A percentile compares a stretch with the other conserved stretches of the same genome.
Evolutionary conservation across 768 basidiomycete genomes (phyloP).

Genomic region (Kwoniella bestiolae): DNA sequence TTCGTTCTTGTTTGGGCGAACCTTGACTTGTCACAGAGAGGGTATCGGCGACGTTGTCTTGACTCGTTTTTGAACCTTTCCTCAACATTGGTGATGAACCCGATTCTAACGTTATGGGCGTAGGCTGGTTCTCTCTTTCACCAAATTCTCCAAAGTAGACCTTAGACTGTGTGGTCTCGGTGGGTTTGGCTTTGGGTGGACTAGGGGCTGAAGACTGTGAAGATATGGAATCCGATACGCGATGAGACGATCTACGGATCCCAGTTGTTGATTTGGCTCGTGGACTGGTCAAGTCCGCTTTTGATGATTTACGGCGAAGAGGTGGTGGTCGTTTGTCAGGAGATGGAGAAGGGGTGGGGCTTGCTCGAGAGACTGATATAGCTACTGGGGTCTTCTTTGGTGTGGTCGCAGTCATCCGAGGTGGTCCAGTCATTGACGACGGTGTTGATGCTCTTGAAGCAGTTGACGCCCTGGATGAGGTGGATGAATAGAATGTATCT

Average conservation of each 20-base stretch:
- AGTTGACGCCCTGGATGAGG: background rate
- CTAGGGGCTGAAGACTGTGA: conserved; percentile 10
- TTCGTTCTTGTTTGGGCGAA: background rate
- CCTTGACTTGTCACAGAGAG: background rate
- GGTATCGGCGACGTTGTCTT: background rate
- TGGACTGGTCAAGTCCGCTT: conserved; percentile 10
- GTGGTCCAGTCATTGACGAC: conserved; percentile 12
- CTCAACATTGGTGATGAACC: conserved; percentile 7
- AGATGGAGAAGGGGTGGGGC: conserved; percentile 8
- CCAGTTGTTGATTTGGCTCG: background rate
- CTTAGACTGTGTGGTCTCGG: background rate
- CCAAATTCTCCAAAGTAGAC: conserved; percentile 17
- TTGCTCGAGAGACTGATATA: conserved; percentile 13
- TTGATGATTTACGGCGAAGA: conserved; percentile 19
- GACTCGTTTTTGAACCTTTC: conserved; percentile 9
- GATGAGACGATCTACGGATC: conserved; percentile 25
- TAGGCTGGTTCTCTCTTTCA: conserved; percentile 12
- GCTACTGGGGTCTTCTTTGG: background rate
- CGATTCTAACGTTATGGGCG: background rate
- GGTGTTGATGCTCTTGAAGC: background rate
- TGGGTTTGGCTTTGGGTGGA: too few species aligned
- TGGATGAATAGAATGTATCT: conserved; percentile 3
- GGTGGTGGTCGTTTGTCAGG: conserved; percentile 6
- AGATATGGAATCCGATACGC: background rate
- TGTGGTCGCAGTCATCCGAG: conserved; percentile 13